These are phyloP conservation scores for Oryza meyeriana DNA, from an alignment of 176 grass and related monocot species.

Conservation along the genomic window DNA sequence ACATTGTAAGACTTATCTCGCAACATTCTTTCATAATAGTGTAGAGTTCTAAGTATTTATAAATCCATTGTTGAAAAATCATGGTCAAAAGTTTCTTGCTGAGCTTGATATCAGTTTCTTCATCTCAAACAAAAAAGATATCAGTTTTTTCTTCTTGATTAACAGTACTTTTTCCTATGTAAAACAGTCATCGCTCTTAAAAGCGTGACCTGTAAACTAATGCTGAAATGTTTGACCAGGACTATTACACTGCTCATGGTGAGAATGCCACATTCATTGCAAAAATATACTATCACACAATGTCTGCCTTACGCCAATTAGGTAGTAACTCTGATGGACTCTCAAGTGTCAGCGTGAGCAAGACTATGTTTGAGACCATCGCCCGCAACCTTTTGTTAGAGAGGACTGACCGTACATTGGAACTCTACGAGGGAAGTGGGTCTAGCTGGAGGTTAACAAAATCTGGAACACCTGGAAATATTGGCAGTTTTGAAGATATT, in stretches of 20 bases:
- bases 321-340: constrained; percentile 66
- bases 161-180: neutral
- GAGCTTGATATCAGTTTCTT: neutral
- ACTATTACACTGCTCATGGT: constrained; percentile 94
- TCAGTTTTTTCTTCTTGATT: neutral
- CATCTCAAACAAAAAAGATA: neutral
- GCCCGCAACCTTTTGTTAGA: constrained; percentile 87
- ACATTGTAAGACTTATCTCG: neutral
- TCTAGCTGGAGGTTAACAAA: constrained; percentile 89
- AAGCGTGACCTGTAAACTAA: constrained; percentile 25
- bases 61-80: neutral
- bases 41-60: too few species aligned
- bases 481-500: constrained; percentile 95
- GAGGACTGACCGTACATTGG: constrained; percentile 79
- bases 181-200: neutral
- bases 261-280: constrained; percentile 93
- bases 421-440: constrained; percentile 91
- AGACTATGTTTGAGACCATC: constrained; percentile 92
- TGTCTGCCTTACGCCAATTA: constrained; percentile 76
- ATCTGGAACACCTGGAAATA: constrained; percentile 91
- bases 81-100: neutral
- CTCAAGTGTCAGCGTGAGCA: constrained; percentile 83
- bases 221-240: constrained; percentile 47
- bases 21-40: neutral
- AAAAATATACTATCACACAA: constrained; percentile 91